Percentiles rank a stretch among this genome's conserved stretches.
phyloP scores from a whole-genome alignment of 257 asterid species.

The Cruciata laevipes region DNA sequence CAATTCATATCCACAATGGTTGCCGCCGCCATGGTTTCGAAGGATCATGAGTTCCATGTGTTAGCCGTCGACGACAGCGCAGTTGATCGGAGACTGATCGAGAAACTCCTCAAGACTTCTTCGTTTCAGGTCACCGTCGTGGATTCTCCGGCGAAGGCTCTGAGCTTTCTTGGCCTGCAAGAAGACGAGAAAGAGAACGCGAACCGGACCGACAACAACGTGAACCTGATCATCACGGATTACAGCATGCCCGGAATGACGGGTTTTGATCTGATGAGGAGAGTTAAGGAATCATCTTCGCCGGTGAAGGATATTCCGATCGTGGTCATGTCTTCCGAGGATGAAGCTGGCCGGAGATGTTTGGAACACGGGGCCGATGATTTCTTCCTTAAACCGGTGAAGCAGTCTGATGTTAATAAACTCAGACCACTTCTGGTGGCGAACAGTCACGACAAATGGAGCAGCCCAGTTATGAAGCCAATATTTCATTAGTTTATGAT shows the following conservation, averaged over 20 bases:
- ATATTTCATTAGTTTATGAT: background rate
- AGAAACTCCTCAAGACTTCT: constrained; percentile 55
- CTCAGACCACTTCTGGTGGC: constrained; percentile 35
- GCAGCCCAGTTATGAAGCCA: background rate
- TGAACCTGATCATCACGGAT: constrained; percentile 60
- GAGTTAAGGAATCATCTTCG: constrained; percentile 45
- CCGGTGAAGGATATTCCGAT: constrained; percentile 52
- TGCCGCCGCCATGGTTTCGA: background rate
- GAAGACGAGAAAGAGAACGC: constrained; percentile 30
- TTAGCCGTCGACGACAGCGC: constrained; percentile 60
- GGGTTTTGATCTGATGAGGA: constrained; percentile 53
- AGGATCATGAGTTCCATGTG: constrained; percentile 24
- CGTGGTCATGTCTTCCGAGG: constrained; percentile 67
- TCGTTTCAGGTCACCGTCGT: constrained; percentile 58
- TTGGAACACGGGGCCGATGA: constrained; percentile 60
- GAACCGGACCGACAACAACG: background rate
- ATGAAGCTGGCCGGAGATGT: constrained; percentile 47
- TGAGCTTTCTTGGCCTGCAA: constrained; percentile 41
- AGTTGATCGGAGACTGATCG: constrained; percentile 50
- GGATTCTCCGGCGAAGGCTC: constrained; percentile 56
- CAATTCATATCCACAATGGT: background rate
- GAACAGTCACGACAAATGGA: background rate
- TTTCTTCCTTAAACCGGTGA: constrained; percentile 56
- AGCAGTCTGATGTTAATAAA: constrained; percentile 47
- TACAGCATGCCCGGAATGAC: constrained; percentile 67